These are phyloP conservation scores for Spergularia azorica DNA, from an alignment of 179 eudicot genomes.

Conservation along the genomic window DNA sequence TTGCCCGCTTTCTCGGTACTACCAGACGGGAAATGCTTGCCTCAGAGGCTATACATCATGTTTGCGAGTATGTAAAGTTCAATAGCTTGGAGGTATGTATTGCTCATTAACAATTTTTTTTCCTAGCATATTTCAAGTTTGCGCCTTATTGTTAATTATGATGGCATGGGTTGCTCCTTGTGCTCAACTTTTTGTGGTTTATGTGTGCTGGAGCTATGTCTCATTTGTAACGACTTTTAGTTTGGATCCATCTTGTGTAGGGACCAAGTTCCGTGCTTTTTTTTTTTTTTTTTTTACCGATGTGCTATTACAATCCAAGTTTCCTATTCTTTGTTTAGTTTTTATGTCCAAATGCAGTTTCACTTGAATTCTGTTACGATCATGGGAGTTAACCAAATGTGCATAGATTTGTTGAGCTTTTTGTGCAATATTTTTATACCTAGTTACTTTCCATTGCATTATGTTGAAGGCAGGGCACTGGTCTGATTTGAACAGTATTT, in stretches of 20 bases:
- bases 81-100: slow-evolving; percentile 59
- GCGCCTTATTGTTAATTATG: background rate
- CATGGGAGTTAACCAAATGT: background rate
- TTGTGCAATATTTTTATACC: background rate
- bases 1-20: slow-evolving; percentile 60
- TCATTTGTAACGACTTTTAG: background rate
- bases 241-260: background rate
- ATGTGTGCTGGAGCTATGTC: background rate
- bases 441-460: background rate
- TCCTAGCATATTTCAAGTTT: too few species aligned
- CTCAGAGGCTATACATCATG: slow-evolving; percentile 52
- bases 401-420: background rate
- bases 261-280: too few species aligned
- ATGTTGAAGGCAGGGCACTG: background rate
- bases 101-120: background rate
- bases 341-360: background rate
- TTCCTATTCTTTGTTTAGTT: too few species aligned
- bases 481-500: background rate
- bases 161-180: background rate
- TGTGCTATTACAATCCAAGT: too few species aligned
- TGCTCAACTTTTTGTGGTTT: background rate
- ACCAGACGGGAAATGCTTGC: slow-evolving; percentile 59
- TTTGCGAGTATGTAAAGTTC: slow-evolving; percentile 59
- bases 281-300: too few species aligned
- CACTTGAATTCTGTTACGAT: background rate